Base-by-base conservation (phyloP, 371 early-diverging fungal species). In the Globomyces sp. region DNA sequence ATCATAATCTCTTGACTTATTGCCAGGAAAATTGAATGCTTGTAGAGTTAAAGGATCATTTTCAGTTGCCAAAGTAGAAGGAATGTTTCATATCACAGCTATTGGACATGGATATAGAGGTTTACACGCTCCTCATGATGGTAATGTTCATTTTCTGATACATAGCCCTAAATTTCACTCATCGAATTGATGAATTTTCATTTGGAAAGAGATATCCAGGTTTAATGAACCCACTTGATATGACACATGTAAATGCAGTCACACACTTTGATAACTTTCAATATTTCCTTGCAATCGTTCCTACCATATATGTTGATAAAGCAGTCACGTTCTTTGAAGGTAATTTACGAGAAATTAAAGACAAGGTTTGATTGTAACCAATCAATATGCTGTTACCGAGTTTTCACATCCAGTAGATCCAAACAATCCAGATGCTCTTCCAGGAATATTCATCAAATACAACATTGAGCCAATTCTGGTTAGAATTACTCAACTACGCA, bases 301-400 rank as follows among this genome's bases (percentile, higher is more conserved):
- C 95, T 1, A 96, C 97, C 0, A 86, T 88, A 10, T 95, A 90
- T 63, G 81, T 89, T 11, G 80, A 79, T 70, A 71, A 70, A 36
- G 44, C 52, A 9, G 52, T 69, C 40, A 85, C 86, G 66, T 74
- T 85, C 43, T 64, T 67, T 11, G 68, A 75, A 45, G 80, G 24
- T 24, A 24, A 24, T 24, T 0, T 24, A 24, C 24, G 24, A 24
- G 24, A 24, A 24, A 24, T 24, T 24, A 24, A 24, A 24, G 24
- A 24, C 24, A 24, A 24, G 24, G 77, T 39, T 67, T 75, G 1
- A 68, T 94, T 42, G 52, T 85, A 4, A 94, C 96, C 24, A 93
- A 92, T 74, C 97, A 97, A 71, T 97, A 95, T 73, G 90, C 95
- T 10, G 95, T 95, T 0, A 93, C 90, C 5, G 92, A 94, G 45